Base-by-base conservation (phyloP, 2,329 filamentous ascomycete genomes). In the Ophiostoma sp. region DNA sequence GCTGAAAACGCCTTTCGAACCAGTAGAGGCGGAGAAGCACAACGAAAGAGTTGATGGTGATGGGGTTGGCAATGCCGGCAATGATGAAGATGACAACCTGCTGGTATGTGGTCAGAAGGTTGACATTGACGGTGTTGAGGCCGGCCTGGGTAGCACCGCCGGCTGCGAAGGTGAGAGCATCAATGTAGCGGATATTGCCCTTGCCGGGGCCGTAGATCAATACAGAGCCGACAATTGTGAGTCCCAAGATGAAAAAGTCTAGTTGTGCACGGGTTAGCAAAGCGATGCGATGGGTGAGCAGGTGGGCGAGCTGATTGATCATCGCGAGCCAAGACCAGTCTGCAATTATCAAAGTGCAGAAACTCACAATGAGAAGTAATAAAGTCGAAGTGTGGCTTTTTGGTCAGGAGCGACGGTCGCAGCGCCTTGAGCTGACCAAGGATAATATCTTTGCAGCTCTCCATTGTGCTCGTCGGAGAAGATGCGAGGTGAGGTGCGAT, bases 1-100 rank as follows among this genome's bases (percentile, higher is more conserved):
- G 85, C 77, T 96, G 91, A 77, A 99, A 98, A 8, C 94, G 88
- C 79, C 96, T 97, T 80, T 99, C 94, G 77, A 99, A 99, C 94
- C 94, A 99, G 80, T 97, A 97, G 1, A 99, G 83, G 35, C 95
- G 90, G 17, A 98, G 85, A 75, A 97, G 94, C 8, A 99, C 95
- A 64, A 99, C 93, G 64, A 87, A 90, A 1, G 91, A 87, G 76
- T 96, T 89, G 75, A 97, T 89, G 66, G 91, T 89, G 72, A 97
- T 95, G 0, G 93, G 93, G 68, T 93, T 96, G 35, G 90, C 88
- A 15, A 92, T 75, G 83, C 93, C 89, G 4, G 90, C 83, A 57
- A 92, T 83, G 7, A 93, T 76, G 75, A 90, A 93, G 35, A 96
- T 81, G 68, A 91, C 84, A 60, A 92, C 78, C 80, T 95, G 90